Percentiles rank a stretch among this genome's conserved stretches.
phyloP scores from a whole-genome alignment of 495 filamentous ascomycete genomes.

The Aspergillus olivimuriae region DNA sequence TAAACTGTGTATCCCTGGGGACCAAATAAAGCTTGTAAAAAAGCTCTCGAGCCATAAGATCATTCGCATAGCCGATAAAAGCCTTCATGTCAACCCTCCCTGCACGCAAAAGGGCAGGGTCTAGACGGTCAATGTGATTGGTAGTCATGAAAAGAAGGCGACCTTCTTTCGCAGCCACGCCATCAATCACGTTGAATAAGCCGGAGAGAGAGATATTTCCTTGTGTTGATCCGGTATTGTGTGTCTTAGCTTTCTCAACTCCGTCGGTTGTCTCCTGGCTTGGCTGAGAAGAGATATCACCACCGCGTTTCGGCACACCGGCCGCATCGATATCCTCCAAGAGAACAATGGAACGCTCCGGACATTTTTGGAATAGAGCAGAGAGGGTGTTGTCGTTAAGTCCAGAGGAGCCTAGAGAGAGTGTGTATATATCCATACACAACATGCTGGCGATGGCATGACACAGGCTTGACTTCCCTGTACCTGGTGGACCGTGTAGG shows the following conservation, averaged over 20 bases:
- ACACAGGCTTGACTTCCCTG: slow-evolving; percentile 62
- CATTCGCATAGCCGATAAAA: not conserved
- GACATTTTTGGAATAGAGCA: no score
- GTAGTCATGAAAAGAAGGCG: slow-evolving; percentile 72
- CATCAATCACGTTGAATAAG: slow-evolving; percentile 61
- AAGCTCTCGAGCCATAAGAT: not conserved
- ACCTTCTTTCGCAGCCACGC: slow-evolving; percentile 56
- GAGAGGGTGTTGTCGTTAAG: no score
- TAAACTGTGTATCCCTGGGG: no score
- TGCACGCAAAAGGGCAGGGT: no score
- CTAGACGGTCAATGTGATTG: slow-evolving; percentile 59
- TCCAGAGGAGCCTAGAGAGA: slow-evolving; percentile 29
- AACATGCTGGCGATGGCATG: slow-evolving; percentile 55
- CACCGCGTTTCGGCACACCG: not conserved
- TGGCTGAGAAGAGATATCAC: not conserved
- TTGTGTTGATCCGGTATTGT: no score
- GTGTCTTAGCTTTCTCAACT: no score
- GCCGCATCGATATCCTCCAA: no score
- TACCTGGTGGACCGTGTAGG: no score
- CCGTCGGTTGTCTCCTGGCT: not conserved
- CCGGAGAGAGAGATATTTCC: no score
- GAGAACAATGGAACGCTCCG: no score
- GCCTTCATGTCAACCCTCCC: slow-evolving; percentile 50
- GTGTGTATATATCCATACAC: slow-evolving; percentile 54
- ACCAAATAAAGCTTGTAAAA: no score